Evolutionary conservation across 345 rosid genomes (phyloP).

Genomic region (Camelina hispida): DNA sequence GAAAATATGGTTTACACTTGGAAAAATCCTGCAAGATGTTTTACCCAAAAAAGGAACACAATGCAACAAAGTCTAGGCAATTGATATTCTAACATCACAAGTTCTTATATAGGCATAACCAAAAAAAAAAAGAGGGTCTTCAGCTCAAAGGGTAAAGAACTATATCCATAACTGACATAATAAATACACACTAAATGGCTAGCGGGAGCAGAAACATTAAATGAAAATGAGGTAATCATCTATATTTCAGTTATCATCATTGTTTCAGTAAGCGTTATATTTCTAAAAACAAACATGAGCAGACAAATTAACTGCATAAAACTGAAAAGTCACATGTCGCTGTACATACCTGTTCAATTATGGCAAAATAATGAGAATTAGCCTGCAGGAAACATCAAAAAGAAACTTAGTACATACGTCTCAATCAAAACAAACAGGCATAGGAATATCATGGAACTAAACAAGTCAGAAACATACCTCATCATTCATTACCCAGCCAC

Average conservation of each 20-base stretch:
- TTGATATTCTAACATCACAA: constrained; percentile 1
- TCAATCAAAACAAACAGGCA: constrained; percentile 21
- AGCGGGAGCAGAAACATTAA: constrained; percentile 14
- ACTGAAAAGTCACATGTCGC: background rate
- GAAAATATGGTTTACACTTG: background rate
- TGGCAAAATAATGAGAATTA: constrained; percentile 94
- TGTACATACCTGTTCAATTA: constrained; percentile 85
- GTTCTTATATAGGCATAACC: background rate
- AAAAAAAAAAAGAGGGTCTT: constrained; percentile 1
- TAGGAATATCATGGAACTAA: background rate
- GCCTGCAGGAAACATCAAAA: constrained; percentile 68
- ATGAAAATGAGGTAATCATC: constrained; percentile 17
- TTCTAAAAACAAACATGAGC: constrained; percentile 19
- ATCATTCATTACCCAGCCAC: constrained; percentile 99
- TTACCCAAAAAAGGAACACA: constrained; percentile 14
- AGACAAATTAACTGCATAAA: constrained; percentile 7
- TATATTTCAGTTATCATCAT: background rate
- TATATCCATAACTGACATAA: constrained; percentile 22
- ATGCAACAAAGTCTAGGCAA: constrained; percentile 31
- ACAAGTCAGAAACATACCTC: constrained; percentile 62
- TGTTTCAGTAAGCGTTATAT: background rate
- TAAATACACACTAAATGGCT: constrained; percentile 26
- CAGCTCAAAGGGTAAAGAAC: constrained; percentile 22
- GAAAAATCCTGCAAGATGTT: constrained; percentile 5
- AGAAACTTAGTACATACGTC: constrained; percentile 28